Evolutionary conservation across 2,329 filamentous ascomycete genomes (phyloP), one percentile per base, ranked within the genome.

Genomic region (Colletotrichum sp.): DNA sequence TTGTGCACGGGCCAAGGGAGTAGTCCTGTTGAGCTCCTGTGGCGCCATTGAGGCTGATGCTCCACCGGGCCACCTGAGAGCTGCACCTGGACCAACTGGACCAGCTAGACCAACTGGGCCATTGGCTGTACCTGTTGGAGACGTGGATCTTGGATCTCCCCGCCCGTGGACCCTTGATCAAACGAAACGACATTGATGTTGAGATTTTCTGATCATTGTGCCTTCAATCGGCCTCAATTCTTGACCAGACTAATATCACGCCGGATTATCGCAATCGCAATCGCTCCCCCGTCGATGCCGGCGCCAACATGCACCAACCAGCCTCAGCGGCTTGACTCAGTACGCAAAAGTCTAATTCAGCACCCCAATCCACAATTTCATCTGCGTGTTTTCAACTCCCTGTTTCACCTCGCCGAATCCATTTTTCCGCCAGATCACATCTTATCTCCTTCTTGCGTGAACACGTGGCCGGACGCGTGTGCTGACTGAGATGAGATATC

Each of bases 391-490:
- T 64, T 55, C 24, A 16, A 62, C 34, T 43, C 24, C 30, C 32
- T 68, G 70, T 75, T 73, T 75, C 62, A 73, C 55, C 10, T 71
- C 36, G 68, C 68, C 26, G 36, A 66, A 56, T 66, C 36, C 36
- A 62, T 71, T 73, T 38, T 68, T 48, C 62, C 64, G 69, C n/a
- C 61, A 67, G 38, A 43, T 60, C 15, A n/a, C 28, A 61, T 18
- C 73, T 58, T 62, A 48, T 64, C 43, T 58, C 21, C 26, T 6
- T 36, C 48, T 24, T n/a, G 21, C 26, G 26, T 36, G 58, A 75
- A 73, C 73, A 75, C 73, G 73, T 75, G 73, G 70, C 73, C 34
- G 34, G 69, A 75, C 69, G 72, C 36, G 52, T 66, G 72, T 66
- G 72, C 67, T 64, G 43, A 68, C n/a, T 67, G 62, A 43, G n/a